phyloP scores from a whole-genome alignment of 1,284 basidiomycete species.

The Mrakiaceae sp. region DNA sequence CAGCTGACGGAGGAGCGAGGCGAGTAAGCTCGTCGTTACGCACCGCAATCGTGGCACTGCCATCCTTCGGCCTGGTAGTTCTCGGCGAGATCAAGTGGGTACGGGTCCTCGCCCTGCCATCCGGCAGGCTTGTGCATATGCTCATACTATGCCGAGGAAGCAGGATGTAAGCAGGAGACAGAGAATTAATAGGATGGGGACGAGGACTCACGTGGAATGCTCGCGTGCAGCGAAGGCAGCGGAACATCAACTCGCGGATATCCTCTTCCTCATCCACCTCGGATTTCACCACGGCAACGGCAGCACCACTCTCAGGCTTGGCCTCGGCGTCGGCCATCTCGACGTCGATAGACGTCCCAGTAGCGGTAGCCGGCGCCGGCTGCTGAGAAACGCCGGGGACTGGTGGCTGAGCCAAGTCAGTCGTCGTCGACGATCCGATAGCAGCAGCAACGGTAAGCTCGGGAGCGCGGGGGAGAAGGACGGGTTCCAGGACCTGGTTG shows the following conservation, averaged over 20 bases:
- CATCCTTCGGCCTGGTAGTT: slow-evolving; percentile 9
- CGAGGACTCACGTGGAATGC: background rate
- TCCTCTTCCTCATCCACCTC: background rate
- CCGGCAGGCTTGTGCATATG: background rate
- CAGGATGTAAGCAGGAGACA: background rate
- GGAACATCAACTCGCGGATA: slow-evolving; percentile 1
- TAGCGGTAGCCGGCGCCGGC: too few relatives aligned
- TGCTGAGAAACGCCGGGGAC: background rate
- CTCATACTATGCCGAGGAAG: background rate
- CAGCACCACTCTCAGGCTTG: background rate
- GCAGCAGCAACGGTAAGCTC: background rate
- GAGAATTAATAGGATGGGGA: background rate
- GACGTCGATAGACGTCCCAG: background rate
- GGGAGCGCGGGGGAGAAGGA: background rate
- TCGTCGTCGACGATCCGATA: background rate
- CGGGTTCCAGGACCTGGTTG: background rate
- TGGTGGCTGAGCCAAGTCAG: background rate
- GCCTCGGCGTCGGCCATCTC: background rate
- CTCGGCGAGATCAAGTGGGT: background rate
- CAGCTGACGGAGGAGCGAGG: background rate
- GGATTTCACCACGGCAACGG: too few relatives aligned
- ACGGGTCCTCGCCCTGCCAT: background rate
- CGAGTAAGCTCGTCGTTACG: background rate
- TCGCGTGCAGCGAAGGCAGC: slow-evolving; percentile 12
- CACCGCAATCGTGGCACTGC: slow-evolving; percentile 15